Percentiles rank a stretch among this genome's conserved stretches.
phyloP scores from a whole-genome alignment of 2,329 filamentous ascomycete species.

The Coccinonectria pachysandricola region DNA sequence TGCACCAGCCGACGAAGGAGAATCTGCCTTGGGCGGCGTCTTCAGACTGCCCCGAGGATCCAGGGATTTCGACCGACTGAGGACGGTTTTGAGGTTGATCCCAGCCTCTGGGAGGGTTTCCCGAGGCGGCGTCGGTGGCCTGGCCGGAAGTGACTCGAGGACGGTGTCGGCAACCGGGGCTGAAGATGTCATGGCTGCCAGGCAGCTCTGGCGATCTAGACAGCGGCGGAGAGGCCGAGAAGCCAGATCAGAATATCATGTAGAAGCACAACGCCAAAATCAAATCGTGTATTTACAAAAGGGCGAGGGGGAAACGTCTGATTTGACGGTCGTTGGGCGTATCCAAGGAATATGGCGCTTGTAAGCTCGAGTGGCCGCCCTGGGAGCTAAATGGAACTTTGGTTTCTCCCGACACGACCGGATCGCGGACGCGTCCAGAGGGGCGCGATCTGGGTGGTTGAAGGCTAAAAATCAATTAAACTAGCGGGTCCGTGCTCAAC shows the following conservation, averaged over 20 bases:
- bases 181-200: constrained; percentile 33
- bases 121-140: constrained; percentile 59
- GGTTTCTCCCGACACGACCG: constrained; percentile 9
- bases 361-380: no score
- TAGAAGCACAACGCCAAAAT: no score
- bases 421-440: constrained; percentile 16
- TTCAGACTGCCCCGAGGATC: constrained; percentile 29
- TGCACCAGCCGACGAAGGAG: constrained; percentile 31
- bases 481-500: constrained; percentile 9
- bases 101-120: constrained; percentile 35
- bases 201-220: constrained; percentile 31
- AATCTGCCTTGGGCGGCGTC: constrained; percentile 42
- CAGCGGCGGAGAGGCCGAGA: constrained; percentile 21
- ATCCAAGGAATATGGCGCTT: no score
- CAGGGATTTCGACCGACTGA: constrained; percentile 27
- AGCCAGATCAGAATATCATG: constrained; percentile 11
- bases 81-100: constrained; percentile 24
- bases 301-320: constrained; percentile 1
- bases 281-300: constrained; percentile 16
- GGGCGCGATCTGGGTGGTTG: constrained; percentile 10
- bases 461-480: constrained; percentile 18
- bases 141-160: constrained; percentile 43
- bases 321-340: constrained; percentile 1
- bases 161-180: constrained; percentile 24
- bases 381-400: constrained; percentile 4